Evolutionary conservation across 2,329 filamentous ascomycete genomes (phyloP).

Genomic region (Exophiala spinifera): DNA sequence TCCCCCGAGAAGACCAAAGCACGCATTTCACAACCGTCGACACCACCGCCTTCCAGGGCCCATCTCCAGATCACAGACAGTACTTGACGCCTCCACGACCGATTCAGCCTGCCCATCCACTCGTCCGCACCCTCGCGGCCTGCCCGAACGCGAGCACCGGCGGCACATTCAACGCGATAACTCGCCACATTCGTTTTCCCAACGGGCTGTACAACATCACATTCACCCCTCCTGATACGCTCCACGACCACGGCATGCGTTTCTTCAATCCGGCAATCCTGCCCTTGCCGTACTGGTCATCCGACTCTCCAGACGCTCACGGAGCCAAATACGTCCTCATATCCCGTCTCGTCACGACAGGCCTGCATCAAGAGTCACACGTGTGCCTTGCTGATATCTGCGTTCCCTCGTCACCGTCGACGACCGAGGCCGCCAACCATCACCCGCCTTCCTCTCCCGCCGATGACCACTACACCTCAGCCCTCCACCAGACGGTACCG

Average conservation of each 20-base stretch:
- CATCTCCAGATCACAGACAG: not conserved
- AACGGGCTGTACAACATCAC: conserved; percentile 38
- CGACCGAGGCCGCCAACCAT: no score
- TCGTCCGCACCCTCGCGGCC: conserved; percentile 23
- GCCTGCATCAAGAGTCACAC: conserved; percentile 38
- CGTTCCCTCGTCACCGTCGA: conserved; percentile 10
- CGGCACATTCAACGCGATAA: conserved; percentile 33
- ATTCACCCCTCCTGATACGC: conserved; percentile 28
- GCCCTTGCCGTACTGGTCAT: conserved; percentile 38
- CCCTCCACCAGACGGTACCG: not conserved
- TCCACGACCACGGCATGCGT: conserved; percentile 15
- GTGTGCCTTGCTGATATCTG: conserved; percentile 42
- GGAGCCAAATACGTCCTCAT: conserved; percentile 38
- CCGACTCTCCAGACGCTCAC: conserved; percentile 1
- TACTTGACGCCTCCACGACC: not conserved
- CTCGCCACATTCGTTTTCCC: conserved; percentile 36
- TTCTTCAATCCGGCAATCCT: conserved; percentile 42
- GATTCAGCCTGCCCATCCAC: conserved; percentile 17
- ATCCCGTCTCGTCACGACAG: conserved; percentile 36
- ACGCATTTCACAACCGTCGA: not conserved
- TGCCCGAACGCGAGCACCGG: conserved; percentile 14
- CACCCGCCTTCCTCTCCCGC: no score
- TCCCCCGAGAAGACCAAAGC: not conserved
- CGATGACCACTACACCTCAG: no score
- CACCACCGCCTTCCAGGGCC: not conserved